Percentiles rank a stretch among this genome's conserved stretches.
Evolutionary conservation across 2,329 filamentous ascomycete genomes (phyloP).

Genomic region (Cladosporium sp.): DNA sequence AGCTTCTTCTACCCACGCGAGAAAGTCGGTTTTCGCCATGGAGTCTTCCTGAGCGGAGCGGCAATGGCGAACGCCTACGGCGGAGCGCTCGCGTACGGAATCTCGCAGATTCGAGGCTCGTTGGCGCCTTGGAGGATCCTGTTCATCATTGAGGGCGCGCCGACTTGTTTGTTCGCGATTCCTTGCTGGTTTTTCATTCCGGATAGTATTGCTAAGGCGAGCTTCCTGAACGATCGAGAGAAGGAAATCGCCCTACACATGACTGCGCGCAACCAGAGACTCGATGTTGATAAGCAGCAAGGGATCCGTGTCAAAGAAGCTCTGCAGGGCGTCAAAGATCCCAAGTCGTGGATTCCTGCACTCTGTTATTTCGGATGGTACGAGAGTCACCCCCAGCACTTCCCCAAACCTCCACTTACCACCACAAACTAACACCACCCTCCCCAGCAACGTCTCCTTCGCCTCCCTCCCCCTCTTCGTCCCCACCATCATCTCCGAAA

Average conservation of each 20-base stretch:
- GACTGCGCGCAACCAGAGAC: constrained; percentile 15
- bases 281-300: constrained; percentile 33
- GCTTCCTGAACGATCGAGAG: constrained; percentile 53
- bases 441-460: constrained; percentile 54
- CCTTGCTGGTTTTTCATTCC: constrained; percentile 53
- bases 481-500: constrained; percentile 43
- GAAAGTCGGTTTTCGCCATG: constrained; percentile 52
- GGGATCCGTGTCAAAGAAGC: constrained; percentile 45
- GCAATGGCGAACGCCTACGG: constrained; percentile 77
- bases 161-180: constrained; percentile 51
- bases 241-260: constrained; percentile 50
- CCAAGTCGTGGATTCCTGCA: constrained; percentile 28
- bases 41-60: constrained; percentile 50
- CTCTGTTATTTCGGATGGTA: constrained; percentile 55
- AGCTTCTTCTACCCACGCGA: constrained; percentile 58
- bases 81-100: constrained; percentile 59
- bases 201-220: constrained; percentile 46
- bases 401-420: background rate
- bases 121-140: constrained; percentile 60
- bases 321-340: constrained; percentile 39
- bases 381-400: background rate
- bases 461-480: constrained; percentile 45
- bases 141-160: constrained; percentile 60
- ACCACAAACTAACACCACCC: background rate
- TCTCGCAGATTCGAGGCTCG: constrained; percentile 54